Percentiles rank a stretch among this genome's conserved stretches.
Conservation (phyloP, 2,329 filamentous ascomycete species). For the Lecanicillium sp. region DNA sequence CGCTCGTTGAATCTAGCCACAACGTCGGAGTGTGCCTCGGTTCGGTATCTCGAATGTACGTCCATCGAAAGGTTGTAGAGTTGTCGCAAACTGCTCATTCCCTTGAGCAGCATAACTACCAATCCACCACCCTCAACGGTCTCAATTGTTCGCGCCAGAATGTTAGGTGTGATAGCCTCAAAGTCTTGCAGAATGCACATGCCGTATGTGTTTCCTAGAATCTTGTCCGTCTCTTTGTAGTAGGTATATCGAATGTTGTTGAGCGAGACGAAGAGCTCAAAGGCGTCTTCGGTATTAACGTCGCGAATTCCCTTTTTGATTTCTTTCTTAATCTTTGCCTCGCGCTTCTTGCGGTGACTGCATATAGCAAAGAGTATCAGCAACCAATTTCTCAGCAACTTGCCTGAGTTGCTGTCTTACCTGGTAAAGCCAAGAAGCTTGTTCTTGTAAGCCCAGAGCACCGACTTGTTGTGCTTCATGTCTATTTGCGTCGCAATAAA, state of each 20-base stretch:
- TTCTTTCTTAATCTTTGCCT: conserved; percentile 97
- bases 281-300: conserved; percentile 85
- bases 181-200: conserved; percentile 99
- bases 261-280: conserved; percentile 92
- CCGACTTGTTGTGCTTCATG: conserved; percentile 83
- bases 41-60: conserved; percentile 90
- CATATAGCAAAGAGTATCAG: conserved; percentile 7
- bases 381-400: background rate
- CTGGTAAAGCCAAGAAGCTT: conserved; percentile 89
- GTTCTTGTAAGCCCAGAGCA: conserved; percentile 98
- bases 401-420: conserved; percentile 21
- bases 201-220: conserved; percentile 93
- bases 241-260: conserved; percentile 98
- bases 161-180: conserved; percentile 93
- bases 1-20: conserved; percentile 95
- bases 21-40: conserved; percentile 91
- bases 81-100: conserved; percentile 95
- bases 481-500: conserved; percentile 87
- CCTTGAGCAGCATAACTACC: conserved; percentile 84
- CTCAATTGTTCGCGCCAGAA: conserved; percentile 89
- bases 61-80: conserved; percentile 97
- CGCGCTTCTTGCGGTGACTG: conserved; percentile 93
- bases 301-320: conserved; percentile 92
- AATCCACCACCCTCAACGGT: conserved; percentile 94
- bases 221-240: conserved; percentile 99